Evolutionary conservation across 371 early-diverging fungal species (phyloP).

Genomic region (Dichotomocladium elegans): DNA sequence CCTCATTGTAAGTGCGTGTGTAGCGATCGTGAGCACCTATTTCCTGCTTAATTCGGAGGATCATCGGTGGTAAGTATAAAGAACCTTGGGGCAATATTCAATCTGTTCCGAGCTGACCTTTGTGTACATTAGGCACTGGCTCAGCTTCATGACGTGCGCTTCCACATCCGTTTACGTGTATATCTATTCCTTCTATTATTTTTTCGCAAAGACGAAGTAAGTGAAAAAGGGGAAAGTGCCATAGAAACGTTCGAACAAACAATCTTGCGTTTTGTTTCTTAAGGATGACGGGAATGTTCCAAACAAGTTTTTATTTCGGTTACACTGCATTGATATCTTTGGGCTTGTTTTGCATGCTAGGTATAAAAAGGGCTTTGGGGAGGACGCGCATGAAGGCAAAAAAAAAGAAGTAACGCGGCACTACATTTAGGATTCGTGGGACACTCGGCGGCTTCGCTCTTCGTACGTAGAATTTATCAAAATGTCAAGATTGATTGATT

Average conservation of each 20-base stretch:
- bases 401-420: background rate
- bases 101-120: background rate
- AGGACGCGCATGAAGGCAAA: background rate
- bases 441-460: slow-evolving; percentile 56
- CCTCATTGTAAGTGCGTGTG: slow-evolving; percentile 71
- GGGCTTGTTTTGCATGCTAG: slow-evolving; percentile 68
- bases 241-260: too few species aligned
- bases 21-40: slow-evolving; percentile 77
- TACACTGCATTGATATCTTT: slow-evolving; percentile 69
- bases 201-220: slow-evolving; percentile 68
- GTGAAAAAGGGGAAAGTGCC: slow-evolving; percentile 2
- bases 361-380: slow-evolving; percentile 31
- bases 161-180: slow-evolving; percentile 79
- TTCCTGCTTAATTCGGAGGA: slow-evolving; percentile 81
- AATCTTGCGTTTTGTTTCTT: background rate
- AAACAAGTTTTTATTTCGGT: slow-evolving; percentile 80
- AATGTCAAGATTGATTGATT: slow-evolving; percentile 74
- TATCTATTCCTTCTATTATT: slow-evolving; percentile 79
- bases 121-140: slow-evolving; percentile 70
- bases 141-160: slow-evolving; percentile 74
- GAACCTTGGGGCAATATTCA: background rate
- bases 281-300: slow-evolving; percentile 83
- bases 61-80: slow-evolving; percentile 64
- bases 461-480: slow-evolving; percentile 70
- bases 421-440: slow-evolving; percentile 56